Percentiles rank a stretch among this genome's conserved stretches.
Conservation (phyloP, 805 yeast species). For the Isabelozyma rhagii region DNA sequence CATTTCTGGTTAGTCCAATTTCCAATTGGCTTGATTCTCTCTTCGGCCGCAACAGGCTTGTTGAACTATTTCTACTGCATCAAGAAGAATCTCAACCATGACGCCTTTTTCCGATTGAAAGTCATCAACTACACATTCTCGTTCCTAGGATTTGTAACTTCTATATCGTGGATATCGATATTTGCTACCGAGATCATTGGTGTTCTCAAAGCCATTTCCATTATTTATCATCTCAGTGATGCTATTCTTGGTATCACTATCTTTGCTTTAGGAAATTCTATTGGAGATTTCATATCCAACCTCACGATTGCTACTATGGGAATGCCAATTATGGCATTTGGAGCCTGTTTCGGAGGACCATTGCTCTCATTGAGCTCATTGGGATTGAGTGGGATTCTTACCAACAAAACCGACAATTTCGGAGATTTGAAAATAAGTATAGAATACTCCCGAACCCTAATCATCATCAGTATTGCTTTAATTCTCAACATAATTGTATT, state of each 20-base stretch:
- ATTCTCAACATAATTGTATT: slow-evolving; percentile 19
- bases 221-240: slow-evolving; percentile 61
- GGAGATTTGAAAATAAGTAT: slow-evolving; percentile 11
- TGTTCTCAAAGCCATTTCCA: slow-evolving; percentile 58
- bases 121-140: slow-evolving; percentile 16
- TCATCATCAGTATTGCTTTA: slow-evolving; percentile 16
- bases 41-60: slow-evolving; percentile 3
- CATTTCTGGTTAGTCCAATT: slow-evolving; percentile 7
- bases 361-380: slow-evolving; percentile 76
- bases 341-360: slow-evolving; percentile 95
- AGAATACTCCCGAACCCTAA: slow-evolving; percentile 17
- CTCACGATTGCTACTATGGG: slow-evolving; percentile 78
- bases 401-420: slow-evolving; percentile 5
- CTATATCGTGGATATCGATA: slow-evolving; percentile 66
- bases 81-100: background rate
- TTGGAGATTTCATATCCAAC: slow-evolving; percentile 86
- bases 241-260: slow-evolving; percentile 83
- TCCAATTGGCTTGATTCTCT: background rate
- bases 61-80: background rate
- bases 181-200: slow-evolving; percentile 71
- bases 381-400: slow-evolving; percentile 61
- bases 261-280: slow-evolving; percentile 88
- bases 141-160: slow-evolving; percentile 58
- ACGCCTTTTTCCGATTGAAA: background rate
- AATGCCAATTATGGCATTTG: slow-evolving; percentile 84